Evolutionary conservation across 2,329 filamentous ascomycete species (phyloP).

Genomic region (Cladobotryum protrusum): DNA sequence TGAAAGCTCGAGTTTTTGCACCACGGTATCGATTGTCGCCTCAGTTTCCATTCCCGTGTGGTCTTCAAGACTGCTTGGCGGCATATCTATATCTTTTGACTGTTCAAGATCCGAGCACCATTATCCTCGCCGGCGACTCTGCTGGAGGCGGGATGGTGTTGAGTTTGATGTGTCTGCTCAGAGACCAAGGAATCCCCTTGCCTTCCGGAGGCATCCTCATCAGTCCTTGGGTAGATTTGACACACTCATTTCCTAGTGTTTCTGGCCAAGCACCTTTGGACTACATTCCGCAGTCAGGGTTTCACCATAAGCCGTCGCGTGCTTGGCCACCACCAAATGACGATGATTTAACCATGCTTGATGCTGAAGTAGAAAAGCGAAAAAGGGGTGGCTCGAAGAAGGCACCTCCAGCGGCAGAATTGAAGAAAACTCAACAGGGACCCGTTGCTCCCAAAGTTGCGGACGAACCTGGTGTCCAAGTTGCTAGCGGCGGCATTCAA

Average conservation of each 20-base stretch:
- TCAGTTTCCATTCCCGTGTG: constrained; percentile 94
- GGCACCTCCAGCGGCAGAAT: constrained; percentile 15
- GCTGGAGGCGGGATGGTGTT: constrained; percentile 89
- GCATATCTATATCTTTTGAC: constrained; percentile 79
- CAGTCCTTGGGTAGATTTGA: constrained; percentile 93
- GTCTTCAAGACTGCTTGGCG: constrained; percentile 81
- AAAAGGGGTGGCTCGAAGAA: constrained; percentile 21
- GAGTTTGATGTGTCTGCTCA: constrained; percentile 69
- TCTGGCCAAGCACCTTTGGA: constrained; percentile 65
- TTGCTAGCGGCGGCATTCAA: constrained; percentile 23
- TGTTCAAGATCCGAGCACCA: constrained; percentile 69
- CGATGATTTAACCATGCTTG: constrained; percentile 58
- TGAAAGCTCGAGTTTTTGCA: constrained; percentile 84
- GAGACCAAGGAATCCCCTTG: constrained; percentile 75
- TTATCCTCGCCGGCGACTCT: constrained; percentile 85
- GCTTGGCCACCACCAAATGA: constrained; percentile 91
- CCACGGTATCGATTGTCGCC: constrained; percentile 82
- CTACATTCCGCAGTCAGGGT: constrained; percentile 83
- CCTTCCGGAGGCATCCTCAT: constrained; percentile 87
- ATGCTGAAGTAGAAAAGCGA: constrained; percentile 43
- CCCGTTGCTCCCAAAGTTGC: constrained; percentile 24
- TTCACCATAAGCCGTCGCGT: constrained; percentile 80
- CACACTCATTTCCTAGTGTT: constrained; percentile 93
- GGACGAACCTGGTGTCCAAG: constrained; percentile 16
- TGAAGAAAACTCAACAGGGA: constrained; percentile 29